Conservation (phyloP, 495 filamentous ascomycete genomes). For the Neurospora discreta region DNA sequence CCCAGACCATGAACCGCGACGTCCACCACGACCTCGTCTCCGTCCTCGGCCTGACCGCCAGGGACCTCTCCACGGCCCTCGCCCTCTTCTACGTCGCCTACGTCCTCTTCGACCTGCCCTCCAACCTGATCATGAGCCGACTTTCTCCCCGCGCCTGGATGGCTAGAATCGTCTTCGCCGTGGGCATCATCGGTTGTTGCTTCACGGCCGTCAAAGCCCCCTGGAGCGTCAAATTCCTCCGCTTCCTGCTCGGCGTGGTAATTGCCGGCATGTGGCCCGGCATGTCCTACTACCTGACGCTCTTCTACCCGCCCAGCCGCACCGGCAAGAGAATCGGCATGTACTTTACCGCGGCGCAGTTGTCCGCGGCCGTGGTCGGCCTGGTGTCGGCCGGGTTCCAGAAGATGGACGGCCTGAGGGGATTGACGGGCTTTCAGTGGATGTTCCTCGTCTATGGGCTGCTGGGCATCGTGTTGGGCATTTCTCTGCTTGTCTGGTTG, state of each 20-base stretch:
- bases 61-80: constrained; percentile 70
- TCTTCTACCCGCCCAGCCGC: constrained; percentile 81
- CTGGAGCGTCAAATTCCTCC: constrained; percentile 84
- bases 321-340: constrained; percentile 81
- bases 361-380: constrained; percentile 83
- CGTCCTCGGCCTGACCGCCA: constrained; percentile 53
- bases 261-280: constrained; percentile 93
- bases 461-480: constrained; percentile 56
- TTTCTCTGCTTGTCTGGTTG: constrained; percentile 76
- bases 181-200: constrained; percentile 72
- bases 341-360: constrained; percentile 82
- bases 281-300: constrained; percentile 85
- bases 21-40: constrained; percentile 56
- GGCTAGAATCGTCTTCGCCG: constrained; percentile 81
- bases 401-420: constrained; percentile 69
- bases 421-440: constrained; percentile 82
- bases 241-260: constrained; percentile 77
- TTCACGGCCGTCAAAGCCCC: constrained; percentile 69
- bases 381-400: constrained; percentile 87
- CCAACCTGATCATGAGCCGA: constrained; percentile 79
- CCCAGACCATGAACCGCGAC: constrained; percentile 76
- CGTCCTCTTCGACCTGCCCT: constrained; percentile 80
- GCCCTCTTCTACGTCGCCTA: constrained; percentile 88
- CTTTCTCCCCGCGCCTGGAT: constrained; percentile 85
- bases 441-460: constrained; percentile 90